Percentiles rank a stretch among this genome's conserved stretches.
These are phyloP conservation scores for Patellaria atrata DNA, from an alignment of 495 filamentous ascomycete genomes.

Conservation along the genomic window DNA sequence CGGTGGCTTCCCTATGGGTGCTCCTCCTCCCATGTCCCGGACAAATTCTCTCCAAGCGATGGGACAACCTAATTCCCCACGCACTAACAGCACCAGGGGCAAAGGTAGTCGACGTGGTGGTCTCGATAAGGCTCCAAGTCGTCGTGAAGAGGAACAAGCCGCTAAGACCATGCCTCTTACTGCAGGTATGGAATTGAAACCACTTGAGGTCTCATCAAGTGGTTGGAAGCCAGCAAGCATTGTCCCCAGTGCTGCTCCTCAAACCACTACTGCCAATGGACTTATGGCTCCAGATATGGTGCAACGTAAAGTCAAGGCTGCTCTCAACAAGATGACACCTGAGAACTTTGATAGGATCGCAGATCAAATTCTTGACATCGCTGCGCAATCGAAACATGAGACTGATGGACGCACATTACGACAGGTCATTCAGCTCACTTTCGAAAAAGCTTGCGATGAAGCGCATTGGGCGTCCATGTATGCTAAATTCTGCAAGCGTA, in stretches of 20 bases:
- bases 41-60: conserved; percentile 41
- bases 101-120: conserved; percentile 31
- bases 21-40: conserved; percentile 34
- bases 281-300: conserved; percentile 83
- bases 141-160: conserved; percentile 43
- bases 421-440: conserved; percentile 96
- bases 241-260: conserved; percentile 24
- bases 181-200: conserved; percentile 61
- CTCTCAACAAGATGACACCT: conserved; percentile 98
- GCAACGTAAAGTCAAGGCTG: conserved; percentile 96
- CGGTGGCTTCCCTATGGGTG: conserved; percentile 46
- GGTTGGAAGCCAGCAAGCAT: conserved; percentile 89
- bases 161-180: conserved; percentile 84
- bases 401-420: conserved; percentile 84
- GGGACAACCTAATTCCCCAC: conserved; percentile 36
- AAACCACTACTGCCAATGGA: conserved; percentile 41
- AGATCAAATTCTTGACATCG: conserved; percentile 83
- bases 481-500: conserved; percentile 94
- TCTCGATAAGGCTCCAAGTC: conserved; percentile 37
- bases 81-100: conserved; percentile 47
- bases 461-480: conserved; percentile 99
- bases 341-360: conserved; percentile 97
- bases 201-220: conserved; percentile 48
- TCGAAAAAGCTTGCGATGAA: conserved; percentile 98
- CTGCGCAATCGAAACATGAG: conserved; percentile 89